These are phyloP conservation scores for Zygosaccharomyces sapae DNA, from an alignment of 1,139 yeast species.

Conservation along the genomic window DNA sequence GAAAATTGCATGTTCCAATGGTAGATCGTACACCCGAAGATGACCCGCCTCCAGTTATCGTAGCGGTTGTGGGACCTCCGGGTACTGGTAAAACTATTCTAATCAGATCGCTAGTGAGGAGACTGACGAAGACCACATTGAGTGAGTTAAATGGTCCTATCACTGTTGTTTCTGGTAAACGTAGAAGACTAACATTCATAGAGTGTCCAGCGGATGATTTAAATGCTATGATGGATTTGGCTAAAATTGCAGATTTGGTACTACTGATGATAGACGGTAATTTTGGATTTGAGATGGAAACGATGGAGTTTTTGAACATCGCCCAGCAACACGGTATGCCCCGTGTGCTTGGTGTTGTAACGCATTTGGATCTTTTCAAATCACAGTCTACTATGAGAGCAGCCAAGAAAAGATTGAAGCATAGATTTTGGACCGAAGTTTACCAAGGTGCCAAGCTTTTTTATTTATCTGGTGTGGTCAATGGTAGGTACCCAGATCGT, in stretches of 20 bases:
- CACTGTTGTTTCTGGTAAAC: slow-evolving; percentile 95
- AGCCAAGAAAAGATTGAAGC: slow-evolving; percentile 86
- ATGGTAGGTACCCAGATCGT: slow-evolving; percentile 96
- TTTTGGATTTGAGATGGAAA: slow-evolving; percentile 98
- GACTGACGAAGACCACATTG: slow-evolving; percentile 84
- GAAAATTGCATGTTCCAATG: slow-evolving; percentile 92
- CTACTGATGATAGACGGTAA: slow-evolving; percentile 90
- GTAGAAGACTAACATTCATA: slow-evolving; percentile 85
- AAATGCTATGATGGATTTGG: slow-evolving; percentile 93
- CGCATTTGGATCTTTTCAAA: slow-evolving; percentile 92
- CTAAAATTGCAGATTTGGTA: slow-evolving; percentile 92
- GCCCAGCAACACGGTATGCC: slow-evolving; percentile 99
- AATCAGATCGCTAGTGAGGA: slow-evolving; percentile 79
- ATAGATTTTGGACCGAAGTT: slow-evolving; percentile 98
- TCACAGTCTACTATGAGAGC: slow-evolving; percentile 86
- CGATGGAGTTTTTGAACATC: slow-evolving; percentile 95
- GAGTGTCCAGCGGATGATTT: slow-evolving; percentile 85
- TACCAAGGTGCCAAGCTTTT: slow-evolving; percentile 97
- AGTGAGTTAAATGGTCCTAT: slow-evolving; percentile 91
- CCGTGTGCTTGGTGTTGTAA: slow-evolving; percentile 88
- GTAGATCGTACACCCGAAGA: slow-evolving; percentile 96
- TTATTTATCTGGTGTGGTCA: slow-evolving; percentile 90
- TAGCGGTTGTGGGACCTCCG: slow-evolving; percentile 97
- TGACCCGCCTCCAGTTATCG: slow-evolving; percentile 93
- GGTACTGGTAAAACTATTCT: slow-evolving; percentile 97